Base-by-base conservation (phyloP, 2,329 filamentous ascomycete species). In the Cryphonectria parasitica region DNA sequence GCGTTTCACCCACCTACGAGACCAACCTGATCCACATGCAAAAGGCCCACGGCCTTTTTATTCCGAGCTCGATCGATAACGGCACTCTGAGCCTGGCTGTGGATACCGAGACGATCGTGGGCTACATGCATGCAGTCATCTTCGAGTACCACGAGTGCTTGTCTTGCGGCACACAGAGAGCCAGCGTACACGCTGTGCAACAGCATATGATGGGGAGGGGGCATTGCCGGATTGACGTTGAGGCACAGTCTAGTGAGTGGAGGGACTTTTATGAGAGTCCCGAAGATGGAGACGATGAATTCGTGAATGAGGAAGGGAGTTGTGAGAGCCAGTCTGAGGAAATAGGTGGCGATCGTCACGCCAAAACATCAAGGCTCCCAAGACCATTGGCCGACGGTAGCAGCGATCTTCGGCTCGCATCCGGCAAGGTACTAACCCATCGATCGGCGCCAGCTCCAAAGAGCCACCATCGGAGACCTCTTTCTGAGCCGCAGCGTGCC, bases 141-240 rank as follows among this genome's bases (percentile, higher is more conserved):
- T 80, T 76, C 19, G 79, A 75, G 0, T 85, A 84, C 64, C 76
- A 79, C 45, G 83, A 86, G 74, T 87, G 85, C 68, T 77, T 87
- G 45, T 80, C 78, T 28, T 87, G 85, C 72, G 82, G 82, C 3
- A 82, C 78, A 31, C 76, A 80, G 39, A 79, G 82, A 43, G 75
- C 75, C 1, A 83, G 79, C 0, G 76, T 77, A 0, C 77, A 82
- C 58, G 85, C 80, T 0, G 81, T 82, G 1, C 82, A 84, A 72
- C 82, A 84, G 56, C 85, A 86, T 63, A 86, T 85, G 84, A 72
- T 77, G 0, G 79, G 75, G 3, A 84, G 83, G 64, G 81, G 82
- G 0, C 83, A 86, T 66, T 85, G 84, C 71, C 78, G 76, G 39
- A 75, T 84, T 41, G 77, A 83, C 19, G 72, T 82, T 2, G 68